Conservation (phyloP, 345 rosid genomes). For the Euphorbia pulcherrima region DNA sequence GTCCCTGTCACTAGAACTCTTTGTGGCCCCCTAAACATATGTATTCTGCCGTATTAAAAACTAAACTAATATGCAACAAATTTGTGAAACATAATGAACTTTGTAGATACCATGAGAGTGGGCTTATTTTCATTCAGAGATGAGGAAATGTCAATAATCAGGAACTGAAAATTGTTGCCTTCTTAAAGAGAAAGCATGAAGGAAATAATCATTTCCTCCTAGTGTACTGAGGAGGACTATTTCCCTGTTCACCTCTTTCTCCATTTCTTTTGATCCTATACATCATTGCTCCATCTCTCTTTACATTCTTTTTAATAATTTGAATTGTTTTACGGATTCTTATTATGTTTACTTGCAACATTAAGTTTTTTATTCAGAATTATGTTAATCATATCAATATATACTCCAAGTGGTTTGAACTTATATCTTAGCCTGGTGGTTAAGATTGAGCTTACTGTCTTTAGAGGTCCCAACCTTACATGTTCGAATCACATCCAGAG, state of each 20-base stretch:
- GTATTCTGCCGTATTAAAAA: slow-evolving; percentile 10
- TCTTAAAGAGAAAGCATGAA: slow-evolving; percentile 18
- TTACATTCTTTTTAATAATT: slow-evolving; percentile 13
- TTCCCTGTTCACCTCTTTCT: slow-evolving; percentile 11
- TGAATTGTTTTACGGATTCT: slow-evolving; percentile 11
- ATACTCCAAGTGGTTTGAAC: no score
- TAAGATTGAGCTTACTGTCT: no score
- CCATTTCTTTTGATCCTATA: slow-evolving; percentile 3
- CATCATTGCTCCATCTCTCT: slow-evolving; percentile 3
- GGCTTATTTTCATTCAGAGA: slow-evolving; percentile 22
- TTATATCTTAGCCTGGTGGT: no score
- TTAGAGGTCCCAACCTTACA: no score
- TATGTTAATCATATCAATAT: no score
- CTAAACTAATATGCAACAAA: neutral
- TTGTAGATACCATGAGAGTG: slow-evolving; percentile 22
- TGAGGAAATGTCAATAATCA: slow-evolving; percentile 8
- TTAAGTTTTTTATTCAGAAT: no score
- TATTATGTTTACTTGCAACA: slow-evolving; percentile 17
- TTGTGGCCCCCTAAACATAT: slow-evolving; percentile 14
- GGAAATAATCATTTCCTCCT: slow-evolving; percentile 26
- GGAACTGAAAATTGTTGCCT: slow-evolving; percentile 18
- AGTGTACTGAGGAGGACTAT: slow-evolving; percentile 20
- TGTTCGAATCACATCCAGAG: no score
- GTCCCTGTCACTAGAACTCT: slow-evolving; percentile 15
- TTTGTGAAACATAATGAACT: neutral